Conservation (phyloP, 108 stramenopile genomes). For the Cyclostephanos invisitatus region DNA sequence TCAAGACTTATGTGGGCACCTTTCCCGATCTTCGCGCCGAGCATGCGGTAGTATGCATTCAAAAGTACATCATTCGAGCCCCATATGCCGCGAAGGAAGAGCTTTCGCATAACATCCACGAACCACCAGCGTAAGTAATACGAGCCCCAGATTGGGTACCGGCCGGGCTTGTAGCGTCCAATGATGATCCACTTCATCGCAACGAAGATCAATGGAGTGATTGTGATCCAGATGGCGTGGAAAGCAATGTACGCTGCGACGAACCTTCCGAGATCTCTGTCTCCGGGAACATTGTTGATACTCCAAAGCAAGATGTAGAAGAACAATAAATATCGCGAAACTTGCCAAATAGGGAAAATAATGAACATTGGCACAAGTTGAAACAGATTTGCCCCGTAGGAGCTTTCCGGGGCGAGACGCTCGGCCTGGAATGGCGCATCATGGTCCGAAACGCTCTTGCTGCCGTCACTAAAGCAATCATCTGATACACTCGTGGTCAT, state of each 20-base stretch:
- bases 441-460: slow-evolving; percentile 14
- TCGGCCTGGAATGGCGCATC: slow-evolving; percentile 31
- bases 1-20: slow-evolving; percentile 44
- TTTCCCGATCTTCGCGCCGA: slow-evolving; percentile 65
- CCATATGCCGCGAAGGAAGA: not conserved
- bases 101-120: slow-evolving; percentile 28
- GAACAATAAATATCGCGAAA: slow-evolving; percentile 56
- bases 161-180: slow-evolving; percentile 55
- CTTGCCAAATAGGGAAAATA: slow-evolving; percentile 54
- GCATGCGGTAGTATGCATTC: slow-evolving; percentile 40
- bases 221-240: slow-evolving; percentile 45
- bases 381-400: slow-evolving; percentile 23
- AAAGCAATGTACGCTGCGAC: slow-evolving; percentile 50
- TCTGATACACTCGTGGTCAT: not conserved
- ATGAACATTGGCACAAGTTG: slow-evolving; percentile 49
- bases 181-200: slow-evolving; percentile 61
- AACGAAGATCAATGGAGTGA: slow-evolving; percentile 61
- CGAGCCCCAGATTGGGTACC: slow-evolving; percentile 54
- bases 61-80: not conserved
- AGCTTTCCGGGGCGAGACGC: slow-evolving; percentile 15
- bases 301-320: slow-evolving; percentile 41
- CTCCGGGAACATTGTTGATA: slow-evolving; percentile 25
- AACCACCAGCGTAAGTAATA: slow-evolving; percentile 77
- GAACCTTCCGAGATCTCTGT: slow-evolving; percentile 34
- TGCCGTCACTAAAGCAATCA: not conserved